Evolutionary conservation across 2,329 filamentous ascomycete genomes (phyloP), one percentile per base, ranked within the genome.

Genomic region (Penicillium olsonii): DNA sequence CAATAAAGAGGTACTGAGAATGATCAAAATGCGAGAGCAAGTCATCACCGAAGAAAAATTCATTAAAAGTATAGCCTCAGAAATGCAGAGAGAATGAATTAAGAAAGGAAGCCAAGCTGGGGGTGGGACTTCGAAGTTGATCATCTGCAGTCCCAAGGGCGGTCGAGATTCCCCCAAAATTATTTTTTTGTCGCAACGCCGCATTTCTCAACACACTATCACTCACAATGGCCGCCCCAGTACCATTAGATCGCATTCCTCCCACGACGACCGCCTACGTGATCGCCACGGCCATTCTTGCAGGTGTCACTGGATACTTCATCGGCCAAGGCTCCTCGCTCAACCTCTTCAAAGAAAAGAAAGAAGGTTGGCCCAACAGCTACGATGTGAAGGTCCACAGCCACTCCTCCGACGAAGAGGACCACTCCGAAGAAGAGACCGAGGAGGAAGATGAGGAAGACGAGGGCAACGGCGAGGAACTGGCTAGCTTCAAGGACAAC

Each of bases 271-370:
- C 75, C 12, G 81, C 83, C 53, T 78, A 91, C 50, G 77, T 91
- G 38, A 74, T 92, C 55, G 84, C 85, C 46, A 91, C 89, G 15
- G 85, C 85, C 56, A 81, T 95, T 54, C 75, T 92, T 48, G 82
- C 87, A 55, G 84, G 88, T 59, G 68, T 94, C 45, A 81, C 84
- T 1, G 92, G 92, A 62, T 95, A 92, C 73, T 83, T 91, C 61
- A 69, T 84, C 52, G 83, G 83, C 47, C 80, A 83, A 66, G 84
- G 79, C 15, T 79, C 82, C 17, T 82, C 81, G 31, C 80, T 96
- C 12, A 90, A 89, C 55, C 75, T 95, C 52, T 91, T 91, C 72
- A 68, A 61, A 53, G 63, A 64, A 20, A 46, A 46, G 43, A 70
- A 67, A 54, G 69, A 70, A 57, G 72, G 52, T 71, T 87, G 59